Evolutionary conservation across 2,329 filamentous ascomycete genomes (phyloP).

Genomic region (Pyrenophora graminea): DNA sequence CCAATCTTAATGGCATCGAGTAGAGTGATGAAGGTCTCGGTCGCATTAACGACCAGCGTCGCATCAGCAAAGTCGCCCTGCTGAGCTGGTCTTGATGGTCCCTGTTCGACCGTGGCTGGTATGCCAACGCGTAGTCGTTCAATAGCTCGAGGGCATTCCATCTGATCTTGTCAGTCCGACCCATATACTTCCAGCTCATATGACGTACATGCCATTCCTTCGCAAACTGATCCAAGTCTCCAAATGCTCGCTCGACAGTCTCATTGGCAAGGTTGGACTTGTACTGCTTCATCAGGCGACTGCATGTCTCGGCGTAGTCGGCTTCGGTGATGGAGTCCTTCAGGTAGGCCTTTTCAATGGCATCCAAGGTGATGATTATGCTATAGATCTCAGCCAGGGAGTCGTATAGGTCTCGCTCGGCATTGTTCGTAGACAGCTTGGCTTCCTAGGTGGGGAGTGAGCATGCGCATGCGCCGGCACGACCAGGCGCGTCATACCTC

Average conservation of each 20-base stretch:
- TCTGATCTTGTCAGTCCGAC: constrained; percentile 55
- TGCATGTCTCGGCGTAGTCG: constrained; percentile 96
- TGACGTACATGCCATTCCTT: constrained; percentile 81
- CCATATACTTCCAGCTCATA: not conserved
- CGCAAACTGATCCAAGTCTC: constrained; percentile 88
- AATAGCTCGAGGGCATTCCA: constrained; percentile 92
- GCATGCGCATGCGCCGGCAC: constrained; percentile 2
- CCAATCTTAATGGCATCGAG: constrained; percentile 92
- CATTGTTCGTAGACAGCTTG: constrained; percentile 82
- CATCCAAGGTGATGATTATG: constrained; percentile 93
- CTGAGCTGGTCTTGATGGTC: constrained; percentile 50
- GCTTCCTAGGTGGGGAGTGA: constrained; percentile 69
- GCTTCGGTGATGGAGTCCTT: constrained; percentile 90
- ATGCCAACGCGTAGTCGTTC: constrained; percentile 91
- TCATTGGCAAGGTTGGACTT: constrained; percentile 92
- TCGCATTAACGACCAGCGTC: constrained; percentile 81
- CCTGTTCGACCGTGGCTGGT: constrained; percentile 75
- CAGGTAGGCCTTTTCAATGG: constrained; percentile 93
- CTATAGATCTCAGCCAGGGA: constrained; percentile 97
- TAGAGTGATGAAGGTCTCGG: constrained; percentile 98
- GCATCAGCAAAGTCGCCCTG: constrained; percentile 55
- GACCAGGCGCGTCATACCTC: constrained; percentile 61
- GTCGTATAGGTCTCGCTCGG: constrained; percentile 91
- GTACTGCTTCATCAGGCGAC: constrained; percentile 92
- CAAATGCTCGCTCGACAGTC: constrained; percentile 84